Percentiles rank a stretch among this genome's conserved stretches.
Conservation (phyloP, 164 flowering plant genomes). For the Protea cynaroides region DNA sequence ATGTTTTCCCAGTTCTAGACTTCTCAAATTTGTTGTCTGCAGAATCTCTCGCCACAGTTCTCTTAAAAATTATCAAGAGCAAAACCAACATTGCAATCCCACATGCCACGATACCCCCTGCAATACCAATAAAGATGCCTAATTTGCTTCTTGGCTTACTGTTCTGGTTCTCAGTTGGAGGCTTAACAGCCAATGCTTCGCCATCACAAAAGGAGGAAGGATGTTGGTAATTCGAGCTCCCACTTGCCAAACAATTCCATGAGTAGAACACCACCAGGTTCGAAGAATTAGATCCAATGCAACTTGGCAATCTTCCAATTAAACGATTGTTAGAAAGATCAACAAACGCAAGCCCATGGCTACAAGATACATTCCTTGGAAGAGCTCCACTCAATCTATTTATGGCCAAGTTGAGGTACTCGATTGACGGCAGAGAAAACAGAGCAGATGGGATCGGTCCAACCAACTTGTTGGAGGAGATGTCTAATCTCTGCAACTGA, state of each 20-base stretch:
- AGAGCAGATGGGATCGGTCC: slow-evolving; percentile 54
- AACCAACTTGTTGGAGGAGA: slow-evolving; percentile 48
- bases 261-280: slow-evolving; percentile 34
- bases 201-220: slow-evolving; percentile 45
- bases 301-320: slow-evolving; percentile 56
- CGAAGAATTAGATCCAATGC: slow-evolving; percentile 37
- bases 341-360: slow-evolving; percentile 35
- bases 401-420: slow-evolving; percentile 44
- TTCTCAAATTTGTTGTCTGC: slow-evolving; percentile 18
- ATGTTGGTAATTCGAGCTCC: slow-evolving; percentile 42
- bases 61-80: slow-evolving; percentile 28
- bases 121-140: slow-evolving; percentile 48
- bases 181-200: slow-evolving; percentile 73
- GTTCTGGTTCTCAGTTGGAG: slow-evolving; percentile 26
- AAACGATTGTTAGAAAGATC: slow-evolving; percentile 68
- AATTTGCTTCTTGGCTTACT: slow-evolving; percentile 30
- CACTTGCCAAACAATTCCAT: slow-evolving; percentile 61
- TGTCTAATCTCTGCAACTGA: slow-evolving; percentile 43
- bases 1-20: slow-evolving; percentile 28
- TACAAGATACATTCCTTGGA: slow-evolving; percentile 36
- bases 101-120: slow-evolving; percentile 39
- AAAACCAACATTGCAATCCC: slow-evolving; percentile 27
- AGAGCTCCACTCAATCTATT: slow-evolving; percentile 61
- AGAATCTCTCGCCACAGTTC: slow-evolving; percentile 11
- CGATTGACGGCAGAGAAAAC: slow-evolving; percentile 54